A percentile compares a stretch with the other conserved stretches of the same genome.
These are phyloP conservation scores for Malus asiatica DNA, from an alignment of 306 rosid genomes.

Conservation along the genomic window DNA sequence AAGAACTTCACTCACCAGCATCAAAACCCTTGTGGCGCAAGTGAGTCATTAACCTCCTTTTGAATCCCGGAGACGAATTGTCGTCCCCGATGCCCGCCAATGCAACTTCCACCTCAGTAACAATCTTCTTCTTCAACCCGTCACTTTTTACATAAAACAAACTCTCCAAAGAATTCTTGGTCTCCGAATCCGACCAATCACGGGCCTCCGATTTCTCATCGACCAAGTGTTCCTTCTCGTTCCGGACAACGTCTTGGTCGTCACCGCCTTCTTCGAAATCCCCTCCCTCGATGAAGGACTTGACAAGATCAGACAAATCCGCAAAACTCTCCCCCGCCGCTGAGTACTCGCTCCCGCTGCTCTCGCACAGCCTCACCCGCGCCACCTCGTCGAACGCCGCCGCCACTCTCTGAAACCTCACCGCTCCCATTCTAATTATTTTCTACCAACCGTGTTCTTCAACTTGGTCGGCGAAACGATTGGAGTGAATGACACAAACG, in stretches of 20 bases:
- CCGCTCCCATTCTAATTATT: slow-evolving; percentile 18
- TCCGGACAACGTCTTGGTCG: not conserved
- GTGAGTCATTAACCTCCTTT: slow-evolving; percentile 56
- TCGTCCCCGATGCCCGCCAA: slow-evolving; percentile 11
- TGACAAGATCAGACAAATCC: slow-evolving; percentile 63
- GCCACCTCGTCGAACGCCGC: slow-evolving; percentile 59
- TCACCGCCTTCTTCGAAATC: slow-evolving; percentile 1
- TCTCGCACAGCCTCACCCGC: slow-evolving; percentile 45
- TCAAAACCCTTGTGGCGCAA: slow-evolving; percentile 66
- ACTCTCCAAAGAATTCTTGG: slow-evolving; percentile 22
- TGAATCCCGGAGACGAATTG: slow-evolving; percentile 32
- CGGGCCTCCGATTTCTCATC: slow-evolving; percentile 14
- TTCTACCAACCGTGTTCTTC: not conserved
- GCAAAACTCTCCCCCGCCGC: slow-evolving; percentile 34
- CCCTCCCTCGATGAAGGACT: slow-evolving; percentile 64
- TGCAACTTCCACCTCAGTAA: slow-evolving; percentile 34
- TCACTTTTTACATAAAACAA: slow-evolving; percentile 22
- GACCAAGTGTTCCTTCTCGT: not conserved
- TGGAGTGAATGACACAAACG: not conserved
- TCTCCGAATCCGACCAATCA: slow-evolving; percentile 29
- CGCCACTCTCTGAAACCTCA: slow-evolving; percentile 54
- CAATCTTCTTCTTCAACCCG: slow-evolving; percentile 28
- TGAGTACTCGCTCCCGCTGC: slow-evolving; percentile 88
- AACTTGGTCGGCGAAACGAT: not conserved
- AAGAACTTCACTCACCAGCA: slow-evolving; percentile 51